Evolutionary conservation across 306 rosid species (phyloP), one percentile per base, ranked within the genome.

Genomic region (Pyrus betulifolia): DNA sequence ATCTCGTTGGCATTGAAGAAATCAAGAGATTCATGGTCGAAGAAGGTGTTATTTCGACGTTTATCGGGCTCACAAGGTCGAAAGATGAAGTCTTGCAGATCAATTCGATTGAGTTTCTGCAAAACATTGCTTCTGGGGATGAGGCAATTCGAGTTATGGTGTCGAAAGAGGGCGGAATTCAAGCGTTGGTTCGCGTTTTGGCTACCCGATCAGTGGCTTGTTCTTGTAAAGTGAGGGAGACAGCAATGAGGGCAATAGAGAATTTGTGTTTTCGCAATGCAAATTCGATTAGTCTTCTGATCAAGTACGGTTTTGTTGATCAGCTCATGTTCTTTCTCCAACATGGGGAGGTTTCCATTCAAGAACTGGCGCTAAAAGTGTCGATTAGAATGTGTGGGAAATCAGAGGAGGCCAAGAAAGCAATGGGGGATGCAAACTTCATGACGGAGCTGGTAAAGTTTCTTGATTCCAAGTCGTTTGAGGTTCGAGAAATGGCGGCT

Each of bases 11-110:
- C 19, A 88, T 89, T 44, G 98, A 89, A 74, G 98, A 93, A 71
- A 93, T 93, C 7, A 85, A 88, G 87, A 87, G 96, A 78, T 93
- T 91, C 68, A 80, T 93, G 95, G 86, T 89, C 38, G 98, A 93
- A 70, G 96, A 89, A 67, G 93, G 88, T 33, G 98, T 83, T 15
- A 74, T 91, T 61, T 79, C 88, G 13, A 86, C 87, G 11, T 91
- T 88, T 49, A 42, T 85, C 58, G 77, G 78, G 82, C 92, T 89
- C 28, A 72, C 83, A 23, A 82, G 80, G 70, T 87, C 93, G 27
- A 88, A 62, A 78, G 93, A 89, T 5, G 98, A 93, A 67, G 79
- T 75, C 2, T 81, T 89, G 80, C 91, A 86, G 86, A 82, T 91
- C 19, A 89, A 82, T 78, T 86, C 98, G 25, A 80, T 91, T 0